These are phyloP conservation scores for Fusarium stilboides DNA, from an alignment of 2,329 filamentous ascomycete species.

Conservation along the genomic window DNA sequence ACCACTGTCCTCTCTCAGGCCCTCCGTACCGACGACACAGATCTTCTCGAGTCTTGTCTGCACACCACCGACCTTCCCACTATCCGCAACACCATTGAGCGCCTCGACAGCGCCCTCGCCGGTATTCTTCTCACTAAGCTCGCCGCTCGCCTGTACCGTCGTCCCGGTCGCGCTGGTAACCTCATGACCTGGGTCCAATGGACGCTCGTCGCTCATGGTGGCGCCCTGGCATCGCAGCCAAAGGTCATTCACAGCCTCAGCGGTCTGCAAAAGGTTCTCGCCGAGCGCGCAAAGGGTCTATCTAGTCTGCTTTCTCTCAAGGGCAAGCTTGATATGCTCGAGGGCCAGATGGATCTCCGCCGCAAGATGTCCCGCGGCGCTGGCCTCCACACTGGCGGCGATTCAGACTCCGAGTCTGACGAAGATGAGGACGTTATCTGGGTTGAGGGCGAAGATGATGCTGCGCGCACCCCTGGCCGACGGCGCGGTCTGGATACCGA, in stretches of 20 bases:
- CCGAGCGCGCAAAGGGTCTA: conserved; percentile 86
- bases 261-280: conserved; percentile 87
- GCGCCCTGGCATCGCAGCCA: conserved; percentile 89
- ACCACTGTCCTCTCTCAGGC: conserved; percentile 95
- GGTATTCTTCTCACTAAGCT: conserved; percentile 85
- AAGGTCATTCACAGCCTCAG: conserved; percentile 84
- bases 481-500: conserved; percentile 55
- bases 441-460: conserved; percentile 87
- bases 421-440: conserved; percentile 83
- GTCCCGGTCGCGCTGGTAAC: conserved; percentile 89
- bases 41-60: conserved; percentile 92
- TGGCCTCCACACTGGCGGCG: conserved; percentile 62
- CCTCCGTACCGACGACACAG: conserved; percentile 90
- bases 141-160: conserved; percentile 86
- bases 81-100: conserved; percentile 90
- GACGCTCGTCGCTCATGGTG: conserved; percentile 92
- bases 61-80: conserved; percentile 82
- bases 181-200: conserved; percentile 97
- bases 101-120: conserved; percentile 88
- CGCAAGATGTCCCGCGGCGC: conserved; percentile 73
- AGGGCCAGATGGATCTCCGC: conserved; percentile 88
- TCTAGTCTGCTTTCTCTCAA: conserved; percentile 89
- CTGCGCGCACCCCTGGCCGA: conserved; percentile 65
- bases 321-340: conserved; percentile 94
- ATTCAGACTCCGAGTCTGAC: conserved; percentile 65